Evolutionary conservation across 768 basidiomycete genomes (phyloP).

Genomic region (Auricularia cornea): DNA sequence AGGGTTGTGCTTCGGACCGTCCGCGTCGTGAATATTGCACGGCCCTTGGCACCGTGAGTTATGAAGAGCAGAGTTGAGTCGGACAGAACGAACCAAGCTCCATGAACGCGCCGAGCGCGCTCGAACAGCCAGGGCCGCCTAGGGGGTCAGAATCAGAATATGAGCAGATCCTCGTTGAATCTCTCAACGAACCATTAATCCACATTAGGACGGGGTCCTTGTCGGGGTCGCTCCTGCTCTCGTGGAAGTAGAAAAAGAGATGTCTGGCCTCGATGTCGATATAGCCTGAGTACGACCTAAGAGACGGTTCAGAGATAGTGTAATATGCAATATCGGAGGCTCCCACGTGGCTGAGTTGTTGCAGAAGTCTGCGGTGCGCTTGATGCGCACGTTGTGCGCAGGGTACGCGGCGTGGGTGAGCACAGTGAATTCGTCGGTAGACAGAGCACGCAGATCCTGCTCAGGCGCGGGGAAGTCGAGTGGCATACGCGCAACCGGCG

Average conservation of each 20-base stretch:
- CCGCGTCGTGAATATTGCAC: constrained; percentile 15
- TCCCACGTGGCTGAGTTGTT: constrained; percentile 13
- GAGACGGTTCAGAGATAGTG: not conserved
- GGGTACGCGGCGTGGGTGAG: constrained; percentile 12
- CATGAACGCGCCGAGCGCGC: constrained; percentile 17
- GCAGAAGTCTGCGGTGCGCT: constrained; percentile 33
- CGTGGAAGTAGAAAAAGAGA: constrained; percentile 19
- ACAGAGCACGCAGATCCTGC: constrained; percentile 4
- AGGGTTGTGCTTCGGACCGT: constrained; percentile 23
- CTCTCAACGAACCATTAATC: constrained; percentile 15
- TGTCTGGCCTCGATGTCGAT: constrained; percentile 9
- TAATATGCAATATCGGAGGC: not conserved
- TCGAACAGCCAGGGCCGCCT: constrained; percentile 34
- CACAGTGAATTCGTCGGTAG: constrained; percentile 9
- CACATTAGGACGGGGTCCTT: constrained; percentile 21
- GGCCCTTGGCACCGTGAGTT: constrained; percentile 4
- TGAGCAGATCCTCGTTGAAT: not conserved
- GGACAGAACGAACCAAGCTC: constrained; percentile 18
- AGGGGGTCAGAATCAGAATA: not conserved
- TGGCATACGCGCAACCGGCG: not conserved
- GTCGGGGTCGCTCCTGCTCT: constrained; percentile 17
- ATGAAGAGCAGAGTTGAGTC: not conserved
- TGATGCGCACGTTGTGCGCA: constrained; percentile 29
- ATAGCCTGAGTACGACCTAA: constrained; percentile 10
- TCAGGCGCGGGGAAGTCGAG: not conserved